phyloP scores from a whole-genome alignment of 2,329 filamentous ascomycete genomes.

The Pyricularia sp. region DNA sequence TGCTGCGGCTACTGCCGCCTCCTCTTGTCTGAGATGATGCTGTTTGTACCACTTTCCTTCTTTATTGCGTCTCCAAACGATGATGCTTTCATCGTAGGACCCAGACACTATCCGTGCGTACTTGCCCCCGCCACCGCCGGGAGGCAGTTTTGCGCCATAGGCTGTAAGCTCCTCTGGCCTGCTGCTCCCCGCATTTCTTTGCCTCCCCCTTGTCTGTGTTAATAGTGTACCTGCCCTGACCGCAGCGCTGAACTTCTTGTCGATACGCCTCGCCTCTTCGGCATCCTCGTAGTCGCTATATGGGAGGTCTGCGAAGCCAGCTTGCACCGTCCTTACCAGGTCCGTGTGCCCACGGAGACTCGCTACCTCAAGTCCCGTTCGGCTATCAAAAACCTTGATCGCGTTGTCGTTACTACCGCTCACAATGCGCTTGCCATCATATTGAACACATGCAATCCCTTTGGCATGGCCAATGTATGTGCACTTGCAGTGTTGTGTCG shows the following conservation, averaged over 20 bases:
- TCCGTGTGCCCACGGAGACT: constrained; percentile 74
- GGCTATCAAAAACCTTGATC: constrained; percentile 87
- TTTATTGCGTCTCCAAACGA: constrained; percentile 84
- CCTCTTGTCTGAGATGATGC: constrained; percentile 67
- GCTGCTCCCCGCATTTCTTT: constrained; percentile 61
- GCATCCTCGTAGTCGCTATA: constrained; percentile 69
- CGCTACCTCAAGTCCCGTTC: constrained; percentile 79
- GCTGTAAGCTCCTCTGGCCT: constrained; percentile 69
- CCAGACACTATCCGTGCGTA: constrained; percentile 96
- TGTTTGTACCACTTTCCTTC: constrained; percentile 77
- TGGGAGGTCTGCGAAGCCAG: constrained; percentile 82
- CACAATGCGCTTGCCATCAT: constrained; percentile 85
- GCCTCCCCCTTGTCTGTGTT: constrained; percentile 21
- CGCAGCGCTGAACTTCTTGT: constrained; percentile 61
- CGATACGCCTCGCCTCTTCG: constrained; percentile 62
- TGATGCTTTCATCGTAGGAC: constrained; percentile 91
- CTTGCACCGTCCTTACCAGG: constrained; percentile 89
- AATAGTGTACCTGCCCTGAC: constrained; percentile 40
- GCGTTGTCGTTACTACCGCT: constrained; percentile 95
- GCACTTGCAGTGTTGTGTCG: constrained; percentile 62
- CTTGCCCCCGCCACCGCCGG: constrained; percentile 78
- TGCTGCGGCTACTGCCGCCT: constrained; percentile 46
- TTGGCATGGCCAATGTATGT: constrained; percentile 85
- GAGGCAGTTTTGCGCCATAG: constrained; percentile 77
- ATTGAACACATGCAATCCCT: constrained; percentile 95